A percentile compares a stretch with the other conserved stretches of the same genome.
These are phyloP conservation scores for Skeletonema menzelii DNA, from an alignment of 108 stramenopile genomes.

Conservation along the genomic window DNA sequence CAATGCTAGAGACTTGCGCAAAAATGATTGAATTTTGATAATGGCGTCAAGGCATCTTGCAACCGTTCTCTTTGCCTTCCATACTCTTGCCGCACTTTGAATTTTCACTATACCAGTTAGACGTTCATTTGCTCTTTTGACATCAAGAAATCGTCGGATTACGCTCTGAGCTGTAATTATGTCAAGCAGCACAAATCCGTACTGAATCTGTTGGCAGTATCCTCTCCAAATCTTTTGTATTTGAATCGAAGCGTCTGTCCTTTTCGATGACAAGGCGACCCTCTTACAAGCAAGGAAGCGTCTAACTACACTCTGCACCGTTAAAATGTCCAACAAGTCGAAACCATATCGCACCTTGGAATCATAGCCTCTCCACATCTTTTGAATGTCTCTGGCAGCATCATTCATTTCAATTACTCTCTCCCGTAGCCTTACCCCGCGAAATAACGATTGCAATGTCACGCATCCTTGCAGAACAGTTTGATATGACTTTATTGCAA, in stretches of 20 bases:
- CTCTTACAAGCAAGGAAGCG: slow-evolving; percentile 36
- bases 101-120: neutral
- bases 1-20: slow-evolving; percentile 6
- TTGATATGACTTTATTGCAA: slow-evolving; percentile 27
- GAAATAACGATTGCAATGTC: slow-evolving; percentile 20
- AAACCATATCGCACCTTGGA: slow-evolving; percentile 10
- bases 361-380: slow-evolving; percentile 29
- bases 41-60: neutral
- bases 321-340: neutral
- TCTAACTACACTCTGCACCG: slow-evolving; percentile 30
- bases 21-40: neutral
- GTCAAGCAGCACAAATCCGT: slow-evolving; percentile 47
- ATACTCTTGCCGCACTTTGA: slow-evolving; percentile 27
- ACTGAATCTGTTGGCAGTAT: slow-evolving; percentile 31
- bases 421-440: neutral
- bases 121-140: neutral
- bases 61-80: slow-evolving; percentile 14
- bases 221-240: slow-evolving; percentile 45
- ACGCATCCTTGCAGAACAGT: slow-evolving; percentile 14
- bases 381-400: slow-evolving; percentile 44
- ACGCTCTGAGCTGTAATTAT: slow-evolving; percentile 40
- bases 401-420: neutral
- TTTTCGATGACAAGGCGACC: neutral
- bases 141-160: slow-evolving; percentile 5
- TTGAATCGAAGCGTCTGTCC: slow-evolving; percentile 29